phyloP scores from a whole-genome alignment of 176 grass and related monocot genomes.

The Ensete ventricosum region DNA sequence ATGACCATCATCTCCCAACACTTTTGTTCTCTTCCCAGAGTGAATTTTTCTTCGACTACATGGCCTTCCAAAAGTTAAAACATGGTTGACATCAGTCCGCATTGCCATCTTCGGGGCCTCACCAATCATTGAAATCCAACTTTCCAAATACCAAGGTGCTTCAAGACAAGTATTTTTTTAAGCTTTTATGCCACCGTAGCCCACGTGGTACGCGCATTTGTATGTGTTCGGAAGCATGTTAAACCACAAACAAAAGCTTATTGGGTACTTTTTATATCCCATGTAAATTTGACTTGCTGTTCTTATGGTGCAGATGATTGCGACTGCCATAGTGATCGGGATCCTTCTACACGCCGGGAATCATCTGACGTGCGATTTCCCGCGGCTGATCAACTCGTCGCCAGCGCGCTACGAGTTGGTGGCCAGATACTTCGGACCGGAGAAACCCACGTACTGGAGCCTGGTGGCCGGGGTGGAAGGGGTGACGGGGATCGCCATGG shows the following conservation, averaged over 20 bases:
- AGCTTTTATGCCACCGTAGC: no score
- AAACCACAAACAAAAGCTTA: no score
- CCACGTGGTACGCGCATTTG: no score
- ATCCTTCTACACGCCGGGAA: conserved; percentile 70
- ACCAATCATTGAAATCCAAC: not conserved
- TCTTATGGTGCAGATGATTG: conserved; percentile 64
- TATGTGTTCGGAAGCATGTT: no score
- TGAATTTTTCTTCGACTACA: no score
- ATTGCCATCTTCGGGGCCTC: not conserved
- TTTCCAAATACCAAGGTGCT: no score
- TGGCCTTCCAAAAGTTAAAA: not conserved
- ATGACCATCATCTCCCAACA: not conserved
- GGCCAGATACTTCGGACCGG: conserved; percentile 34
- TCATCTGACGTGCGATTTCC: conserved; percentile 86
- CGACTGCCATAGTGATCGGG: conserved; percentile 67
- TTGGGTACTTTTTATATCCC: no score
- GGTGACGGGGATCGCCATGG: conserved; percentile 83
- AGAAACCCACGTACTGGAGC: conserved; percentile 55
- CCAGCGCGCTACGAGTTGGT: conserved; percentile 43
- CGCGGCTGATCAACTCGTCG: conserved; percentile 52
- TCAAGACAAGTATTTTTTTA: no score
- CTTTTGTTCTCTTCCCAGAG: not conserved
- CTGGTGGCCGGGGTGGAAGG: conserved; percentile 56
- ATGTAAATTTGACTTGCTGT: no score
- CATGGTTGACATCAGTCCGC: no score